These are phyloP conservation scores for Gossypium armourianum DNA, from an alignment of 441 rosid genomes.

Conservation along the genomic window DNA sequence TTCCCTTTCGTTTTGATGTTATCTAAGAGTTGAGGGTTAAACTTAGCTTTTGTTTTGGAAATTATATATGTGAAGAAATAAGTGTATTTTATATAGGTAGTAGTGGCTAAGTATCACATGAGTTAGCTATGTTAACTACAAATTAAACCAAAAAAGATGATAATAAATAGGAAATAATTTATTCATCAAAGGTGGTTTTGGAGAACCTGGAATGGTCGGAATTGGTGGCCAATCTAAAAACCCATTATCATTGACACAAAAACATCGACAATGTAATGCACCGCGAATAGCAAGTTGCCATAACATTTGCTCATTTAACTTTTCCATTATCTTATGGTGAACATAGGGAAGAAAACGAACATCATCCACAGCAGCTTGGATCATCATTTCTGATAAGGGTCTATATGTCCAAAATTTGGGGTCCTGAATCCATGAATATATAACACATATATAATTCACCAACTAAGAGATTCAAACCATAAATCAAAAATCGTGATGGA, in stretches of 20 bases:
- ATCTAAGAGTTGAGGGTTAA: conserved; percentile 28
- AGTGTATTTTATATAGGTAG: too few species aligned
- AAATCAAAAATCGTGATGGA: too few species aligned
- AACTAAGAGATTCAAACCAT: neutral
- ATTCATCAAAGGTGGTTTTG: neutral
- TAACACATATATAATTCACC: neutral
- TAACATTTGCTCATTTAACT: conserved; percentile 45
- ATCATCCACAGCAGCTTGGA: conserved; percentile 83
- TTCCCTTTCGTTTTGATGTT: conserved; percentile 31
- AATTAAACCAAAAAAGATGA: neutral
- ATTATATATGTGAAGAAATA: neutral
- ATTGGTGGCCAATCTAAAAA: conserved; percentile 68
- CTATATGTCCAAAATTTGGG: conserved; percentile 79
- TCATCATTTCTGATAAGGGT: conserved; percentile 71
- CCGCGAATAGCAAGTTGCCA: conserved; percentile 79
- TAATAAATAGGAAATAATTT: too few species aligned
- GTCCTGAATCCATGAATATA: conserved; percentile 36
- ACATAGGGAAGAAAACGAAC: conserved; percentile 74
- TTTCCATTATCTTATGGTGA: conserved; percentile 66
- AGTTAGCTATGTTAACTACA: neutral
- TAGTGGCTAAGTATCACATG: neutral
- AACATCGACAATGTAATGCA: conserved; percentile 64
- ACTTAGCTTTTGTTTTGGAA: neutral
- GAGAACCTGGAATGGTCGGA: conserved; percentile 65
- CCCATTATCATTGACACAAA: conserved; percentile 59